Evolutionary conservation across 768 basidiomycete genomes (phyloP).

Genomic region (Russula virescens): DNA sequence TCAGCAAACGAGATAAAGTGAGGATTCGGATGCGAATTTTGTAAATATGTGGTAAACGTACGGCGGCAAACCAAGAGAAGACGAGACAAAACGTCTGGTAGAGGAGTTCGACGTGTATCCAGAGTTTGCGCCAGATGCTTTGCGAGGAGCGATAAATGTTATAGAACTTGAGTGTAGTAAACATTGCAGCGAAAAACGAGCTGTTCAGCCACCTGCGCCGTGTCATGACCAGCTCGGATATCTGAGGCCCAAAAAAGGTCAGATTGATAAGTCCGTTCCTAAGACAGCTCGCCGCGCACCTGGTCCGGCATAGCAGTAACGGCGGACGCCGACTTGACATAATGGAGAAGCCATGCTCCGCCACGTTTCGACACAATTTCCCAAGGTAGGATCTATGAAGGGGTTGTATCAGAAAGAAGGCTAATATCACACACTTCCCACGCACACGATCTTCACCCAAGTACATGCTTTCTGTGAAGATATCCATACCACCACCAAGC

Average conservation of each 20-base stretch:
- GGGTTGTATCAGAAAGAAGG: background rate
- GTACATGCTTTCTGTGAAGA: conserved; percentile 96
- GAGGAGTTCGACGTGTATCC: conserved; percentile 91
- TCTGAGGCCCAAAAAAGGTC: conserved; percentile 33
- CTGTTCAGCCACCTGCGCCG: conserved; percentile 96
- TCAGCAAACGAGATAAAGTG: background rate
- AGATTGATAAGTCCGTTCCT: background rate
- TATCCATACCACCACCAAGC: conserved; percentile 81
- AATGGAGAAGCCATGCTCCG: conserved; percentile 88
- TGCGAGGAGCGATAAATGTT: conserved; percentile 93
- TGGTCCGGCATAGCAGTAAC: conserved; percentile 92
- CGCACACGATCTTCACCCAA: conserved; percentile 79
- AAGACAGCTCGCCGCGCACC: conserved; percentile 35
- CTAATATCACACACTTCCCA: conserved; percentile 13
- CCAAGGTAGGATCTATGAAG: conserved; percentile 78
- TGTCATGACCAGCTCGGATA: conserved; percentile 92
- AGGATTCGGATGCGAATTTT: background rate
- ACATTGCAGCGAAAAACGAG: conserved; percentile 95
- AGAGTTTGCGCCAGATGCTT: conserved; percentile 74
- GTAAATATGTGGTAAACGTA: conserved; percentile 32
- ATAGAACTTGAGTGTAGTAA: conserved; percentile 87
- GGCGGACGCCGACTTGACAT: conserved; percentile 91
- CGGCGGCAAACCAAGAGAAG: conserved; percentile 87
- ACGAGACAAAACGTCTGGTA: conserved; percentile 88
- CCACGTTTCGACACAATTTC: conserved; percentile 92